These are phyloP conservation scores for Entophlyctis luteolus DNA, from an alignment of 192 early-diverging fungal genomes.

Conservation along the genomic window DNA sequence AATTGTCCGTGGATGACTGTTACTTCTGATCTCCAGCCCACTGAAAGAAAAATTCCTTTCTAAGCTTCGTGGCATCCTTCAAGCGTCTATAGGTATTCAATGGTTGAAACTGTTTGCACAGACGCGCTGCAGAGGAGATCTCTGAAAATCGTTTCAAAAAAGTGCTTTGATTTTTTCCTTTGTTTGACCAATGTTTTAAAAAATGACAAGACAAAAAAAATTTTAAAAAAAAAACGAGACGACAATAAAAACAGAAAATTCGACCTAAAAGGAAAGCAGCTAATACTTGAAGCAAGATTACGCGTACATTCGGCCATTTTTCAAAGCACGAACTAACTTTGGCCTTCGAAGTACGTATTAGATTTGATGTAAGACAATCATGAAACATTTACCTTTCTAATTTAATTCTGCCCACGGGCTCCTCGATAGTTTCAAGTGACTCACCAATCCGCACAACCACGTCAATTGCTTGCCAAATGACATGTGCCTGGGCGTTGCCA, in stretches of 20 bases:
- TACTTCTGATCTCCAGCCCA: no score
- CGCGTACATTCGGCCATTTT: constrained; percentile 10
- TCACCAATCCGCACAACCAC: constrained; percentile 19
- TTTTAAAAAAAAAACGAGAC: not conserved
- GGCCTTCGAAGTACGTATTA: not conserved
- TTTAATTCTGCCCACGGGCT: constrained; percentile 23
- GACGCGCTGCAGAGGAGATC: no score
- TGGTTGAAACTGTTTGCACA: no score
- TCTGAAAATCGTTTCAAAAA: no score
- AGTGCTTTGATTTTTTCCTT: not conserved
- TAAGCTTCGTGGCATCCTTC: no score
- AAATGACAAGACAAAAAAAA: not conserved
- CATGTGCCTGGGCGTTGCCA: constrained; percentile 18
- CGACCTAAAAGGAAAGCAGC: not conserved
- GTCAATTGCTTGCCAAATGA: constrained; percentile 23
- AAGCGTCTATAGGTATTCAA: no score
- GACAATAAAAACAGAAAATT: constrained; percentile 1
- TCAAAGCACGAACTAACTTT: constrained; percentile 8
- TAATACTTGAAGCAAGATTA: not conserved
- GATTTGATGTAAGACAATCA: not conserved
- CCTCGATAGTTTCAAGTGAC: constrained; percentile 19
- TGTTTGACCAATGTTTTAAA: not conserved
- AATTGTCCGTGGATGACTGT: no score
- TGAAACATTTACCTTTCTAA: constrained; percentile 11
- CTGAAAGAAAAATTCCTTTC: no score